Conservation (phyloP, 352 stramenopile species). For the Pythium plurisporium region DNA sequence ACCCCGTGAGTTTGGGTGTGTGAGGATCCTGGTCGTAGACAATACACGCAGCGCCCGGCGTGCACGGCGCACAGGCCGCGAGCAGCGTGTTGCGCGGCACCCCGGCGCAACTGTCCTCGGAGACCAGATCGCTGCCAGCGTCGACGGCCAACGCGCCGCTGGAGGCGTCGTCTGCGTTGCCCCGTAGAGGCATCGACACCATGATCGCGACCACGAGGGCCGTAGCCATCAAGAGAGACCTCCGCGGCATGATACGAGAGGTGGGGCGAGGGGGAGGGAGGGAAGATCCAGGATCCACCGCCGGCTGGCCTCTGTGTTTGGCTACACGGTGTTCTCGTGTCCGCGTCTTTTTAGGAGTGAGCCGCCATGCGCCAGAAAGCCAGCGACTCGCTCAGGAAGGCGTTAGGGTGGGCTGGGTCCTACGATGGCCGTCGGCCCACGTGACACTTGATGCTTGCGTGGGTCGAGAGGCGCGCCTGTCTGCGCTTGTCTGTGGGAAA, state of each 20-base stretch:
- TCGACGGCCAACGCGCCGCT: background rate
- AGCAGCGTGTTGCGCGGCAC: slow-evolving; percentile 6
- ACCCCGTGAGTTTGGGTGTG: background rate
- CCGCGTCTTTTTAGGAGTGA: background rate
- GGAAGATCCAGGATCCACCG: background rate
- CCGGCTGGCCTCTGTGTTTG: too few relatives aligned
- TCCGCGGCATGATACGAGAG: background rate
- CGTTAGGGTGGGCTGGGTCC: background rate
- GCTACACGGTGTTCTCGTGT: background rate
- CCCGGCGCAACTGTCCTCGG: background rate
- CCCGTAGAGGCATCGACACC: background rate
- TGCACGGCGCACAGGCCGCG: background rate
- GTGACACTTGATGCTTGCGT: slow-evolving; percentile 1
- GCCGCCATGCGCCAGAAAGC: background rate
- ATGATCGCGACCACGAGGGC: background rate
- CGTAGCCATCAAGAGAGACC: too few relatives aligned
- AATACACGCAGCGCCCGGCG: background rate
- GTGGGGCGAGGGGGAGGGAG: background rate
- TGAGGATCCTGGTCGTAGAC: background rate
- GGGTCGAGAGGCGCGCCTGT: too few relatives aligned
- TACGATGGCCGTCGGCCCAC: background rate
- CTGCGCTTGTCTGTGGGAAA: background rate
- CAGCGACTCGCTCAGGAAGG: background rate
- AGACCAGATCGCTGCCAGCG: background rate
- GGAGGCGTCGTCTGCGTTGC: background rate